phyloP scores from a whole-genome alignment of 225 moss, liverwort and hornwort species.

The Bryum argenteum region DNA sequence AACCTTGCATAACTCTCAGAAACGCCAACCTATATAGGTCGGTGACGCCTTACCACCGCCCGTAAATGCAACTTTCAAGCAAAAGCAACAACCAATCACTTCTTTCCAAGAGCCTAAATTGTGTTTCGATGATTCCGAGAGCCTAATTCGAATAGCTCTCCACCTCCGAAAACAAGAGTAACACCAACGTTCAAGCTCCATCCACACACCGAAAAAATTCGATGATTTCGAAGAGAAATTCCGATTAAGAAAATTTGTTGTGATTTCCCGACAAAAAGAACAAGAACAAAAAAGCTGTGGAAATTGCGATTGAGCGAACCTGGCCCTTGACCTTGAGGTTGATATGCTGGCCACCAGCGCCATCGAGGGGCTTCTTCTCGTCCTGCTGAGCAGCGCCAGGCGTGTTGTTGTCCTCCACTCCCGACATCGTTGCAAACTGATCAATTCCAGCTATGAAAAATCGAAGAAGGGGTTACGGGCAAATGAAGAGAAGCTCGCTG shows the following conservation, averaged over 20 bases:
- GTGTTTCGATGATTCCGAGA: no score
- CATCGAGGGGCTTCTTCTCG: slow-evolving; percentile 91
- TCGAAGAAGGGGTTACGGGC: not conserved
- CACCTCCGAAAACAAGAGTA: not conserved
- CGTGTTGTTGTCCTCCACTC: slow-evolving; percentile 72
- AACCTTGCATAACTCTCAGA: no score
- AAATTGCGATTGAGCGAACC: slow-evolving; percentile 32
- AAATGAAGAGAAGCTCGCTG: not conserved
- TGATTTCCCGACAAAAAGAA: no score
- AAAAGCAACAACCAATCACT: no score
- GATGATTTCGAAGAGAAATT: no score
- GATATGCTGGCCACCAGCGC: slow-evolving; percentile 66
- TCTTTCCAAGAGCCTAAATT: no score
- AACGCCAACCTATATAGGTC: no score
- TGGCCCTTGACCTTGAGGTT: slow-evolving; percentile 94
- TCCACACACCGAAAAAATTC: not conserved
- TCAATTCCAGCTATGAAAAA: not conserved
- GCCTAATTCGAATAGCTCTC: no score
- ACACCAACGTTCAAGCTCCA: not conserved
- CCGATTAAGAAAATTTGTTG: not conserved
- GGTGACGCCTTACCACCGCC: no score
- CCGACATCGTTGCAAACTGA: slow-evolving; percentile 49
- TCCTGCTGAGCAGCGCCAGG: slow-evolving; percentile 51
- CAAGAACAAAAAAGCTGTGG: not conserved
- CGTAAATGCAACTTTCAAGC: no score